These are phyloP conservation scores for Candida xiaguanensis DNA, from an alignment of 805 yeast genomes.

Conservation along the genomic window DNA sequence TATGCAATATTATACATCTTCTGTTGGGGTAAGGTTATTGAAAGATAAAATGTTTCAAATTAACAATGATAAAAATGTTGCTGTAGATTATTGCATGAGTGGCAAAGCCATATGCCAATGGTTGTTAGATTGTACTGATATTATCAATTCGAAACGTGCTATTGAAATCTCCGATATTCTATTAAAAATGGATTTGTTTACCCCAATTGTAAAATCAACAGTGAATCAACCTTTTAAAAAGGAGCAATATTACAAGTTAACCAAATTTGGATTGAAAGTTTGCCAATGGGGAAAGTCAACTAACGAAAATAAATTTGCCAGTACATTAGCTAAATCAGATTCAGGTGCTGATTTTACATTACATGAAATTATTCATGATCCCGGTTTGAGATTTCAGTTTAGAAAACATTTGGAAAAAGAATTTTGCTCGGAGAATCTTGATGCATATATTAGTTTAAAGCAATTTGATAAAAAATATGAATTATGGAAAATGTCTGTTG, in stretches of 20 bases:
- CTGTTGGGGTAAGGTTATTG: slow-evolving; percentile 61
- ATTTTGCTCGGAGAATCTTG: slow-evolving; percentile 72
- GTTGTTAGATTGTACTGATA: slow-evolving; percentile 86
- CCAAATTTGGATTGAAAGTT: slow-evolving; percentile 36
- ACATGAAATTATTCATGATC: slow-evolving; percentile 56
- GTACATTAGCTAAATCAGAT: background rate
- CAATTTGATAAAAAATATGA: slow-evolving; percentile 47
- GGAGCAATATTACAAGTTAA: slow-evolving; percentile 38
- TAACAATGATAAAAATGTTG: slow-evolving; percentile 12
- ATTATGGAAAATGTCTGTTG: slow-evolving; percentile 27
- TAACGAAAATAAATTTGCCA: background rate
- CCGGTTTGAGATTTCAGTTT: slow-evolving; percentile 70
- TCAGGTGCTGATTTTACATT: slow-evolving; percentile 14
- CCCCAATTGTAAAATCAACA: slow-evolving; percentile 31
- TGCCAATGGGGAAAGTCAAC: slow-evolving; percentile 19
- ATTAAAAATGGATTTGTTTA: slow-evolving; percentile 43
- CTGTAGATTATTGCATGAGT: slow-evolving; percentile 49
- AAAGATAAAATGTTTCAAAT: slow-evolving; percentile 35
- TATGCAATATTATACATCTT: slow-evolving; percentile 70
- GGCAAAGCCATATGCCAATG: slow-evolving; percentile 84
- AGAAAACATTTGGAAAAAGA: slow-evolving; percentile 60
- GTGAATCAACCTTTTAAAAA: slow-evolving; percentile 18
- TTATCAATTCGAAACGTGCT: slow-evolving; percentile 51
- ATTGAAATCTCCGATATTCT: slow-evolving; percentile 49
- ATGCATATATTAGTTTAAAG: slow-evolving; percentile 60